Base-by-base conservation (phyloP, 495 filamentous ascomycete genomes). In the Penicillium daleae region DNA sequence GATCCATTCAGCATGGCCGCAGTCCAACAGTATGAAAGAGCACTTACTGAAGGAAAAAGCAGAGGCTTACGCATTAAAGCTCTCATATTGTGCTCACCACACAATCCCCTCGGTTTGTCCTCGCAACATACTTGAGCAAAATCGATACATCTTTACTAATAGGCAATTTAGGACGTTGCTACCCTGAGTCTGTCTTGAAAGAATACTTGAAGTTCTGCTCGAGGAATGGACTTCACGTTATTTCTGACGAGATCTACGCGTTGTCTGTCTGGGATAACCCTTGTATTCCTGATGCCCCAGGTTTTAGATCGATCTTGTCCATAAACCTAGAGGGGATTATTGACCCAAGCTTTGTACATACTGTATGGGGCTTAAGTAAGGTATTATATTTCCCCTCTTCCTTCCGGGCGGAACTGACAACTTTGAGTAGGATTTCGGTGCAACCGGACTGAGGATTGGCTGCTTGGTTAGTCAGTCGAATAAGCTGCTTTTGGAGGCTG, bases 191-290 rank as follows among this genome's bases (percentile, higher is more conserved):
- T 59, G 39, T 73, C 74, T 35, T 71, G 76, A 62, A 63, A 67
- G 32, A 32, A 26, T 67, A 67, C 31, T 60, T 67, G 60, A 57
- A 32, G 35, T 69, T 84, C 21, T 84, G 82, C 59, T 56, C 69
- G 8, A 68, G 74, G 37, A 61, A 79, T 52, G 61, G 67, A 15
- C 71, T 85, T 4, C 83, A 85, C 61, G 59, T 85, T 9, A 76
- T 85, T 26, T 76, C 69, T 42, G 83, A 86, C 58, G 83, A 86
- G 58, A 75, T 86, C 12, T 84, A 83, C 63, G 82, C 76, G 5
- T 70, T 80, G 27, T 79, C 77, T 10, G 70, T 78, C 6, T 84
- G 73, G 62, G 57, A 73, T 2, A 70, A 67, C 27, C 61, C 70
- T 3, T 56, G 64, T 19, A 58, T 65, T 7, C 44, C 54, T 3